A percentile compares a stretch with the other conserved stretches of the same genome.
Conservation (phyloP, 139 green algal species). For the Chlamydomonas incerta region DNA sequence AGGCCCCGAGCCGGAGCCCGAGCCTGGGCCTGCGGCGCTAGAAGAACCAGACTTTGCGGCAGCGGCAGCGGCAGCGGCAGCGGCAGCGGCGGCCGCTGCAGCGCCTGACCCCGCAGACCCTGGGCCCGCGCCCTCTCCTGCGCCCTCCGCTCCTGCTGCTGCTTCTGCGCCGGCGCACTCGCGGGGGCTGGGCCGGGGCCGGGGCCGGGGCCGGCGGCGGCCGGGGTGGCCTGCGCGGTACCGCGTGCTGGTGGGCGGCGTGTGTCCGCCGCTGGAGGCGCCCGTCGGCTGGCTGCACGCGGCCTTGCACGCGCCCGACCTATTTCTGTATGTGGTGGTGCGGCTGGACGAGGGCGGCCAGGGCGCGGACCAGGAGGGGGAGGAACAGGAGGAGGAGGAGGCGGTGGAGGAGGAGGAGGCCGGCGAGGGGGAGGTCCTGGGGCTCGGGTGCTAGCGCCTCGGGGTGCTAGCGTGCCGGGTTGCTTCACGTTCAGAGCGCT, state of each 20-base stretch:
- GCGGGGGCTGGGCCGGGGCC: background rate
- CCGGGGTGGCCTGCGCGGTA: background rate
- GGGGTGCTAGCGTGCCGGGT: too few species aligned
- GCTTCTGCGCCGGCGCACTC: background rate
- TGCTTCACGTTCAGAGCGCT: too few species aligned
- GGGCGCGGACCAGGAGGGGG: too few species aligned
- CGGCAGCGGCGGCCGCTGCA: background rate
- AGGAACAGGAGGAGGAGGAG: background rate
- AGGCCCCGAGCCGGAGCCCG: background rate
- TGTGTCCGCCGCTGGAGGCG: slow-evolving; percentile 52
- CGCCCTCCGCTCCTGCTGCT: background rate
- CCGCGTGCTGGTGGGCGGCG: slow-evolving; percentile 55
- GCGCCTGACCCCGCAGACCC: too few species aligned
- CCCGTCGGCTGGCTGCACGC: slow-evolving; percentile 75
- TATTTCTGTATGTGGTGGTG: slow-evolving; percentile 82
- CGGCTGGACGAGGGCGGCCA: slow-evolving; percentile 30
- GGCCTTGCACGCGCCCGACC: slow-evolving; percentile 65
- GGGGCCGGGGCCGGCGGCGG: background rate
- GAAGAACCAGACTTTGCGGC: too few species aligned
- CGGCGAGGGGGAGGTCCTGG: too few species aligned
- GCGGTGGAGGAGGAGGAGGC: too few species aligned
- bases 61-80: background rate
- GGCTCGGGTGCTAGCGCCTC: too few species aligned
- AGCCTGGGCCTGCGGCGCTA: background rate
- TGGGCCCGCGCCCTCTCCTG: background rate